Evolutionary conservation across 768 basidiomycete genomes (phyloP).

Genomic region (Cyclocybe aegerita): DNA sequence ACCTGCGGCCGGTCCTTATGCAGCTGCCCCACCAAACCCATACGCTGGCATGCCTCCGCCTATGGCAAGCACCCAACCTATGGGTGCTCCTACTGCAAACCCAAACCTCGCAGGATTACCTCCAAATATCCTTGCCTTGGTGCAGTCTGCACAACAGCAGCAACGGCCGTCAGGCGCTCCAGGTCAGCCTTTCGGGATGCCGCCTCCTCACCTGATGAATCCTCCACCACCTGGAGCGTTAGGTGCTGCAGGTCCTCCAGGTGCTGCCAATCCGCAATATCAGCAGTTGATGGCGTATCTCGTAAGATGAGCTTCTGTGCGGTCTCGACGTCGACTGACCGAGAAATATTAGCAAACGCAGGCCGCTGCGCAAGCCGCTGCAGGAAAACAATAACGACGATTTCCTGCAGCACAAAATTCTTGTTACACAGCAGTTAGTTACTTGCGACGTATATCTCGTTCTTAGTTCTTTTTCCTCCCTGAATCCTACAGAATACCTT

Average conservation of each 20-base stretch:
- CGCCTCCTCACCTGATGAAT: slow-evolving; percentile 39
- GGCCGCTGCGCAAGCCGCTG: slow-evolving; percentile 21
- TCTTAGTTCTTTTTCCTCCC: neutral
- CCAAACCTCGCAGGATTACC: slow-evolving; percentile 48
- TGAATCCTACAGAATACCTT: no score
- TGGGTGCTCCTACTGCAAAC: slow-evolving; percentile 34
- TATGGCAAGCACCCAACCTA: slow-evolving; percentile 26
- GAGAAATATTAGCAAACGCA: slow-evolving; percentile 30
- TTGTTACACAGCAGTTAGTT: neutral
- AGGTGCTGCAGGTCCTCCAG: slow-evolving; percentile 32
- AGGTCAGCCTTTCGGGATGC: slow-evolving; percentile 31
- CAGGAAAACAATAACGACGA: slow-evolving; percentile 18
- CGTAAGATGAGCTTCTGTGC: slow-evolving; percentile 35
- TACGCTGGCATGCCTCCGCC: slow-evolving; percentile 24
- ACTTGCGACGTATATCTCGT: neutral
- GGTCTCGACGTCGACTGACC: neutral
- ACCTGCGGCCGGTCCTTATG: slow-evolving; percentile 31
- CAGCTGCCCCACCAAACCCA: slow-evolving; percentile 28
- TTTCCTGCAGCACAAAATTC: neutral
- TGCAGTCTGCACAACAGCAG: slow-evolving; percentile 57
- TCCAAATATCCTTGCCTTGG: slow-evolving; percentile 66
- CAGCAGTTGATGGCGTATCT: slow-evolving; percentile 72
- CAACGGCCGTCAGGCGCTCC: slow-evolving; percentile 34
- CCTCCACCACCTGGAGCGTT: slow-evolving; percentile 38
- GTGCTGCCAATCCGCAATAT: slow-evolving; percentile 47